Evolutionary conservation across 2,329 filamentous ascomycete species (phyloP).

Genomic region (Paramyrothecium roridum): DNA sequence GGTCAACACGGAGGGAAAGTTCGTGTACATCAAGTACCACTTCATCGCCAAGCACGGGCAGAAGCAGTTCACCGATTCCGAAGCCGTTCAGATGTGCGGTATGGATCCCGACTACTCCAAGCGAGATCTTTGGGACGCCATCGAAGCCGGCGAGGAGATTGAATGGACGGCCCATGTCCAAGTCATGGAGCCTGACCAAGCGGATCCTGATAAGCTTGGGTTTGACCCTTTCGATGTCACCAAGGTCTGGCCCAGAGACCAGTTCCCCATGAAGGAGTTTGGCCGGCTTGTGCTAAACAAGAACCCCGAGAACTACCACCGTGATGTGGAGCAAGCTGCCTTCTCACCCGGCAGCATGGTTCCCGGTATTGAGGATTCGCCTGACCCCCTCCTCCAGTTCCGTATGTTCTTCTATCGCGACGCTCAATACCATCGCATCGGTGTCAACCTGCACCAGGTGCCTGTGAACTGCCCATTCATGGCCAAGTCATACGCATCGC

Average conservation of each 20-base stretch:
- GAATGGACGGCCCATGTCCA: conserved; percentile 64
- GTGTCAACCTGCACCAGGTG: conserved; percentile 62
- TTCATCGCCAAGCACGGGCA: conserved; percentile 59
- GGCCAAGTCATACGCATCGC: not conserved
- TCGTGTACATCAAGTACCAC: conserved; percentile 64
- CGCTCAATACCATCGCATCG: conserved; percentile 59
- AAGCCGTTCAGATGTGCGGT: conserved; percentile 49
- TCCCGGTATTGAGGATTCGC: conserved; percentile 57
- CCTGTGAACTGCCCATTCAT: conserved; percentile 56
- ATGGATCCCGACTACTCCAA: conserved; percentile 60
- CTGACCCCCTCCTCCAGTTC: conserved; percentile 58
- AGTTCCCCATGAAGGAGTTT: conserved; percentile 58
- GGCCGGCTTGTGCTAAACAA: conserved; percentile 62
- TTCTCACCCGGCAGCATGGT: conserved; percentile 64
- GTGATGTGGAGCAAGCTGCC: conserved; percentile 62
- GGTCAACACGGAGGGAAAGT: conserved; percentile 60
- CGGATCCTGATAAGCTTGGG: conserved; percentile 46
- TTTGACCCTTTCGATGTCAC: conserved; percentile 67
- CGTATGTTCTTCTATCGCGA: conserved; percentile 59
- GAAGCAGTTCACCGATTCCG: conserved; percentile 55
- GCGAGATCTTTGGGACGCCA: conserved; percentile 61
- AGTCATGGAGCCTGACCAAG: conserved; percentile 57
- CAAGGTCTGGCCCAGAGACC: conserved; percentile 63
- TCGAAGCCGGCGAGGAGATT: conserved; percentile 56
- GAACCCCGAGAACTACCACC: conserved; percentile 61